These are phyloP conservation scores for Pichia thaimueangensis DNA, from an alignment of 805 yeast species.

Conservation along the genomic window DNA sequence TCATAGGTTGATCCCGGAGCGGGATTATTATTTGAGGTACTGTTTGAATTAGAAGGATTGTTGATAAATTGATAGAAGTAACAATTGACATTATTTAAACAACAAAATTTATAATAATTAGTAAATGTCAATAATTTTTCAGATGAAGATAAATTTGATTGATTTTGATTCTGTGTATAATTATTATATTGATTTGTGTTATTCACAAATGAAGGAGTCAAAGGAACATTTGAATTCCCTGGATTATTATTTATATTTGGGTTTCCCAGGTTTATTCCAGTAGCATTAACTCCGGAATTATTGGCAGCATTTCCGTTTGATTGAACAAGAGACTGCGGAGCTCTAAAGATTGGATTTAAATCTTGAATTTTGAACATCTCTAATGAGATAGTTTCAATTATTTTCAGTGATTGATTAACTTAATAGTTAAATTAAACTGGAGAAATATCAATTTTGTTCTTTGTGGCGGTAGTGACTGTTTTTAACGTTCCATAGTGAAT, in stretches of 20 bases:
- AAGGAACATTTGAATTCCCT: background rate
- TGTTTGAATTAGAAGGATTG: conserved; percentile 7
- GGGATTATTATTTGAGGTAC: background rate
- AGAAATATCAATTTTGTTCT: too few relatives aligned
- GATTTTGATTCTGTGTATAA: background rate
- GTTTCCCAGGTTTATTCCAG: background rate
- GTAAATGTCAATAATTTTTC: conserved; percentile 23
- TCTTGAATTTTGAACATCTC: conserved; percentile 16
- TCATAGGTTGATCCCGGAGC: conserved; percentile 20
- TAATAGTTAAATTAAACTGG: too few relatives aligned
- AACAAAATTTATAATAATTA: conserved; percentile 27
- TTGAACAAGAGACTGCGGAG: conserved; percentile 7
- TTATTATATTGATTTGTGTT: background rate
- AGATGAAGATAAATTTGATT: conserved; percentile 8
- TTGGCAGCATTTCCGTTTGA: background rate
- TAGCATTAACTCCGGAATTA: background rate
- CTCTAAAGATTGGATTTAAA: conserved; percentile 14
- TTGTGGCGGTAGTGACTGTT: too few relatives aligned
- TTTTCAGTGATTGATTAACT: too few relatives aligned
- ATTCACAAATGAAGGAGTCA: background rate
- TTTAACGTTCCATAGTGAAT: too few relatives aligned
- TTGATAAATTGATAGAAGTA: conserved; percentile 28
- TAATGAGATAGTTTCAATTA: background rate
- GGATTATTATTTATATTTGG: background rate
- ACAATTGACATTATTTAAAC: conserved; percentile 24